Percentiles rank a stretch among this genome's conserved stretches.
Evolutionary conservation across 2,329 filamentous ascomycete genomes (phyloP).

Genomic region (Xylariomycetidae sp.): DNA sequence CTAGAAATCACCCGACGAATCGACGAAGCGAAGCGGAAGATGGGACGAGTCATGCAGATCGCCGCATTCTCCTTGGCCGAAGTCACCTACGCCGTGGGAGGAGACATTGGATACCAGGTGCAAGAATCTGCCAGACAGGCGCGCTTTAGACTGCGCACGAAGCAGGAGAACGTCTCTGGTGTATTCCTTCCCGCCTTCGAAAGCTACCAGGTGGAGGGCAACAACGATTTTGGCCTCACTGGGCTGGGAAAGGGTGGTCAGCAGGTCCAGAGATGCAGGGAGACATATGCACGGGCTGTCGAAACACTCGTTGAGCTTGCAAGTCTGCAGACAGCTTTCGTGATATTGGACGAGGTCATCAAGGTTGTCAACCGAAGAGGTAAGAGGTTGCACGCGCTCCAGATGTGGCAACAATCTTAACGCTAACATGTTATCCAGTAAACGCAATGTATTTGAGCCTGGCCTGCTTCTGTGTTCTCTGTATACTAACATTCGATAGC

Average conservation of each 20-base stretch:
- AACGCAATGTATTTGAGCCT: constrained; percentile 71
- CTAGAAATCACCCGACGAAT: constrained; percentile 93
- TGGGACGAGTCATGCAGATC: constrained; percentile 99
- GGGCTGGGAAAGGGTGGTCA: constrained; percentile 95
- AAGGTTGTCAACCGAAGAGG: constrained; percentile 97
- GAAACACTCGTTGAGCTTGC: constrained; percentile 94
- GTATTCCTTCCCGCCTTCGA: constrained; percentile 93
- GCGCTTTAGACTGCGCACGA: constrained; percentile 86
- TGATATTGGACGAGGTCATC: constrained; percentile 97
- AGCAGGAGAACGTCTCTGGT: constrained; percentile 97
- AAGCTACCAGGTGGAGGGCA: constrained; percentile 80
- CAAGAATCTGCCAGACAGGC: constrained; percentile 93
- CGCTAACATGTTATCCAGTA: constrained; percentile 48
- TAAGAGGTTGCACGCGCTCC: constrained; percentile 32
- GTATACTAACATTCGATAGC: constrained; percentile 31
- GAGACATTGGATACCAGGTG: constrained; percentile 94
- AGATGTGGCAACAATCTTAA: no score
- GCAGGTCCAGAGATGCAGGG: constrained; percentile 89
- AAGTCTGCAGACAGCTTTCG: constrained; percentile 94
- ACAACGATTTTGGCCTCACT: constrained; percentile 93
- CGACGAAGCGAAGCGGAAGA: constrained; percentile 98
- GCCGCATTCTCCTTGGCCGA: constrained; percentile 96
- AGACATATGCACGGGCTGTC: constrained; percentile 93
- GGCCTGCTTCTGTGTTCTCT: neutral
- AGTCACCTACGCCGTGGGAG: constrained; percentile 94